phyloP scores from a whole-genome alignment of 495 filamentous ascomycete genomes.

The Penicillium turbatum region DNA sequence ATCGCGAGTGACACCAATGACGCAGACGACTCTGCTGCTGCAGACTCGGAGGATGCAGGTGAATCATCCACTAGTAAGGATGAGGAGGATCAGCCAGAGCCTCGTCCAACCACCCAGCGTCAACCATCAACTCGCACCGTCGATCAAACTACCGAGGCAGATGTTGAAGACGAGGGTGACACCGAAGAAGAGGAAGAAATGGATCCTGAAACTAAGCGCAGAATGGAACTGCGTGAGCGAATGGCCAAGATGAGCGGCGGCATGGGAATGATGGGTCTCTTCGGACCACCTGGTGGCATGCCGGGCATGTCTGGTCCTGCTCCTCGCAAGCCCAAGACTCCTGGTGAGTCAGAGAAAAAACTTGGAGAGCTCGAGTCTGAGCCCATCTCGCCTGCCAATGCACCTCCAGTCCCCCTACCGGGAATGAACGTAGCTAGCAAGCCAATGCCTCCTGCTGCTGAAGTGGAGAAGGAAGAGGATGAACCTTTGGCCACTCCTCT shows the following conservation, averaged over 20 bases:
- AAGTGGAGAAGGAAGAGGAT: constrained; percentile 44
- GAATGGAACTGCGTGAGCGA: constrained; percentile 82
- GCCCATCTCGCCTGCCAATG: constrained; percentile 44
- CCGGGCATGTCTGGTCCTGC: constrained; percentile 40
- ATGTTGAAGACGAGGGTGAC: constrained; percentile 57
- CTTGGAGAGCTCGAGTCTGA: constrained; percentile 51
- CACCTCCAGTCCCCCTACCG: constrained; percentile 70
- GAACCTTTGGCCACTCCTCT: constrained; percentile 33
- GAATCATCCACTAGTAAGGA: constrained; percentile 71
- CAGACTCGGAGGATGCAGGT: constrained; percentile 78
- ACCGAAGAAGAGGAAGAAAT: constrained; percentile 88
- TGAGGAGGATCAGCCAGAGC: constrained; percentile 50
- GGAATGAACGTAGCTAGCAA: constrained; percentile 55
- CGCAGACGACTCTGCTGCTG: constrained; percentile 83
- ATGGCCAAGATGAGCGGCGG: constrained; percentile 99
- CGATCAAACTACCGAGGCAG: constrained; percentile 27
- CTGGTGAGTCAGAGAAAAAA: constrained; percentile 66
- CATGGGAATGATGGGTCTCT: constrained; percentile 96
- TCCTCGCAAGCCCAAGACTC: constrained; percentile 46
- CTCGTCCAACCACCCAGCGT: constrained; percentile 19
- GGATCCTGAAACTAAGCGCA: constrained; percentile 81
- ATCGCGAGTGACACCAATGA: constrained; percentile 77
- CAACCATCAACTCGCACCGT: constrained; percentile 16
- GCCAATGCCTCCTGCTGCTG: constrained; percentile 31
- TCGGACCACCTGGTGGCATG: constrained; percentile 73